Conservation (phyloP, 352 stramenopile species). For the Discostella stelligera region DNA sequence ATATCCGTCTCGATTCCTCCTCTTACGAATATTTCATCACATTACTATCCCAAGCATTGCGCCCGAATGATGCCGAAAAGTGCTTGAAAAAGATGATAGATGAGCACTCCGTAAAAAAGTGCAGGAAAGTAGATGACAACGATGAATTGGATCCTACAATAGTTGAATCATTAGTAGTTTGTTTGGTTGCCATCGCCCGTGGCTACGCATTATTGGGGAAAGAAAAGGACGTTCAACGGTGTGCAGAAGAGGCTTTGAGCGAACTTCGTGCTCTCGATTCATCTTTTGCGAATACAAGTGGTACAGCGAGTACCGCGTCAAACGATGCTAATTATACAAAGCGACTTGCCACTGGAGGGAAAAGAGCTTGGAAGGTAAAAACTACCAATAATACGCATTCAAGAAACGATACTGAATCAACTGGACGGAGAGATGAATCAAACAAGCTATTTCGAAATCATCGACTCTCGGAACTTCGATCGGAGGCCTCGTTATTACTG, state of each 20-base stretch:
- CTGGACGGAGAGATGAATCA: constrained; percentile 59
- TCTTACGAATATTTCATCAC: constrained; percentile 79
- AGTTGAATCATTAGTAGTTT: constrained; percentile 59
- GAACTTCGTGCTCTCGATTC: not conserved
- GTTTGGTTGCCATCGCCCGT: constrained; percentile 55
- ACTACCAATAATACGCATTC: constrained; percentile 27
- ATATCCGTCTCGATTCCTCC: constrained; percentile 59
- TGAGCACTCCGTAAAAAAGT: constrained; percentile 38
- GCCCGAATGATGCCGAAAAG: constrained; percentile 44
- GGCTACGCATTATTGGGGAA: constrained; percentile 58
- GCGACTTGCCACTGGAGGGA: constrained; percentile 29
- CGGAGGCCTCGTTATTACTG: constrained; percentile 41
- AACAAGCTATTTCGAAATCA: constrained; percentile 73
- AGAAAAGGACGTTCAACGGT: constrained; percentile 28
- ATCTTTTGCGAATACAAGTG: constrained; percentile 7
- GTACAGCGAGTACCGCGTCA: not conserved
- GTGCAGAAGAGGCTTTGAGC: constrained; percentile 30
- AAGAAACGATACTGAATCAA: constrained; percentile 23
- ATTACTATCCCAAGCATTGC: constrained; percentile 71
- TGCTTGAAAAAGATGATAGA: constrained; percentile 61
- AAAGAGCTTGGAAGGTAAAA: constrained; percentile 46
- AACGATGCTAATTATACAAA: not conserved
- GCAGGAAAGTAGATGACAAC: constrained; percentile 14
- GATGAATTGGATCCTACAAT: constrained; percentile 48
- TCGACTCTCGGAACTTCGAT: constrained; percentile 62